A percentile compares a stretch with the other conserved stretches of the same genome.
phyloP scores from a whole-genome alignment of 1,284 basidiomycete genomes.

The Rhodotorula sp. region DNA sequence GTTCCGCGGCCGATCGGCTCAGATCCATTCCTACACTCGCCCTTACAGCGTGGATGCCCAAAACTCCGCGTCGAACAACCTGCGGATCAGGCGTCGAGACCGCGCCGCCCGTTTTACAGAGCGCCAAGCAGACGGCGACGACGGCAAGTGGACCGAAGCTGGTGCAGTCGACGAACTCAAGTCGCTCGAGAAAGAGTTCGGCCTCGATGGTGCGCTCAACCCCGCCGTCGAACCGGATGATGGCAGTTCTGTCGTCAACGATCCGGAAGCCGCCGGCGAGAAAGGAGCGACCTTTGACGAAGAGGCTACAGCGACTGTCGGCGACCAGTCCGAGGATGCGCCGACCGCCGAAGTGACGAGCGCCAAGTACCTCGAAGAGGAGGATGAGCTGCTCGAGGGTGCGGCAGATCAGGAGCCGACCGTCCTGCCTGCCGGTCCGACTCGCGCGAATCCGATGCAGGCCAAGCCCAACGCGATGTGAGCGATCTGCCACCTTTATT shows the following conservation, averaged over 20 bases:
- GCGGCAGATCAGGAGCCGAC: slow-evolving; percentile 19
- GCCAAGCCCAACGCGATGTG: slow-evolving; percentile 76
- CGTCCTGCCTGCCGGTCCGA: slow-evolving; percentile 24
- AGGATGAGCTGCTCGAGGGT: slow-evolving; percentile 8
- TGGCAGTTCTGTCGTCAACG: slow-evolving; percentile 5
- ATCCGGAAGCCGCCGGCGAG: neutral
- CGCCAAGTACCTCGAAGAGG: slow-evolving; percentile 4
- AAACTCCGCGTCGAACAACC: neutral
- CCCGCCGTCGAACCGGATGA: slow-evolving; percentile 22
- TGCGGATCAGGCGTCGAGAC: neutral
- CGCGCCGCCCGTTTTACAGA: neutral
- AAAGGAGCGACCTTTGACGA: neutral
- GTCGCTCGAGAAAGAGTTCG: slow-evolving; percentile 9
- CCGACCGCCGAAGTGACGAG: neutral
- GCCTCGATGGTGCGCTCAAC: neutral
- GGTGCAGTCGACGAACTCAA: slow-evolving; percentile 14
- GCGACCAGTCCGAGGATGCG: neutral
- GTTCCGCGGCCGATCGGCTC: slow-evolving; percentile 36
- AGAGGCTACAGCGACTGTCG: neutral
- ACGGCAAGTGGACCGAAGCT: neutral
- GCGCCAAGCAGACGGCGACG: slow-evolving; percentile 3
- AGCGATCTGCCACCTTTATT: neutral
- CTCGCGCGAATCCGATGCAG: slow-evolving; percentile 54
- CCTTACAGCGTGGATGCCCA: slow-evolving; percentile 20
- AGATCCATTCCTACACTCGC: slow-evolving; percentile 26